Conservation (phyloP, 2,329 filamentous ascomycete genomes). For the Mycosphaerelloides madeirae region DNA sequence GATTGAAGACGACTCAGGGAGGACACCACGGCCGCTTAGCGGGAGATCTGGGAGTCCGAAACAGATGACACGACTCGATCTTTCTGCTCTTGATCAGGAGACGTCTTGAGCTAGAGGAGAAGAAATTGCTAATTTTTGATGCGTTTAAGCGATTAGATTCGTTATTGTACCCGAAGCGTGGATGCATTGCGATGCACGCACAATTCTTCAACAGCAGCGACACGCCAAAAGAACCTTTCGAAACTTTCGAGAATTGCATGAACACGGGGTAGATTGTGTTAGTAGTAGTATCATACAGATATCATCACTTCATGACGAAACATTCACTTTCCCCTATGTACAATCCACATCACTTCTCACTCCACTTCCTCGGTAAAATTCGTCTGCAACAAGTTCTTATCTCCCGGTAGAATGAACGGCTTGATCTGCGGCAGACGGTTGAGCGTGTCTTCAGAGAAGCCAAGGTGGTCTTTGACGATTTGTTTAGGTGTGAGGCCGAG, state of each 20-base stretch:
- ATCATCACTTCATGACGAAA: too few species aligned
- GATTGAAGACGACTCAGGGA: neutral
- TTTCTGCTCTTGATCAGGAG: neutral
- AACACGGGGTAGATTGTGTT: too few species aligned
- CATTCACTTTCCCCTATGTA: too few species aligned
- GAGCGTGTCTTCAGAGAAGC: constrained; percentile 29
- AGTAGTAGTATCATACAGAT: too few species aligned
- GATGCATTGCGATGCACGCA: too few species aligned
- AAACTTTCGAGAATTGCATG: too few species aligned
- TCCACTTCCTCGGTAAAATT: constrained; percentile 33
- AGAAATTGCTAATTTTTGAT: neutral
- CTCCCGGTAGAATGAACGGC: constrained; percentile 37
- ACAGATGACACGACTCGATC: neutral
- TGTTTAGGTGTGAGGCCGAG: constrained; percentile 47
- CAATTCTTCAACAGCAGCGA: too few species aligned
- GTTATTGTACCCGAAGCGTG: too few species aligned
- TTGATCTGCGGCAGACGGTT: constrained; percentile 36
- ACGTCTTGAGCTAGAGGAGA: neutral
- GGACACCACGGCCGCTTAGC: neutral
- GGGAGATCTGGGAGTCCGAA: neutral
- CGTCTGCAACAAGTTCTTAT: constrained; percentile 34
- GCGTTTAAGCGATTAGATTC: neutral
- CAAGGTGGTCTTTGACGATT: constrained; percentile 34
- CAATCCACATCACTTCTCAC: too few species aligned
- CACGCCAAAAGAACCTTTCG: too few species aligned